Conservation (phyloP, 2,329 filamentous ascomycete species). For the Trichoderma atrobrunneum region DNA sequence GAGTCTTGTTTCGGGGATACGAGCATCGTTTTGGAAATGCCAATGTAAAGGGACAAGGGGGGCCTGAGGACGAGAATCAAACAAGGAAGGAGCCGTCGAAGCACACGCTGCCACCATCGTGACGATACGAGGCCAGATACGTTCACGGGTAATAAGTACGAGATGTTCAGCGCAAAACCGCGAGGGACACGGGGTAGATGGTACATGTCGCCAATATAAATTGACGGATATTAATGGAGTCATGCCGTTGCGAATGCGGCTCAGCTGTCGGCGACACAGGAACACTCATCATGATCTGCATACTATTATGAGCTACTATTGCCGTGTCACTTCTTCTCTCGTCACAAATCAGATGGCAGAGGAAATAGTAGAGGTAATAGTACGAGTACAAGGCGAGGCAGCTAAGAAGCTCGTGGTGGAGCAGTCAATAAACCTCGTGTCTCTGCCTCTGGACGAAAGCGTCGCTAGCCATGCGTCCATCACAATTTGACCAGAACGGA, state of each 20-base stretch:
- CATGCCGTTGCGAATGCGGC: neutral
- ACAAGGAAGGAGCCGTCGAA: constrained; percentile 13
- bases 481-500: neutral
- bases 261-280: neutral
- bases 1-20: neutral
- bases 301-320: neutral
- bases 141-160: neutral
- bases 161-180: neutral
- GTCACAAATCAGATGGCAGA: neutral
- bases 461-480: neutral
- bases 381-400: neutral
- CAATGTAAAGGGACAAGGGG: neutral
- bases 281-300: neutral
- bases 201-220: neutral
- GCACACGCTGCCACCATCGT: neutral
- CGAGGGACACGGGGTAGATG: neutral
- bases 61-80: neutral
- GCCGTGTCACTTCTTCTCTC: neutral
- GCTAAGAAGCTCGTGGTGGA: neutral
- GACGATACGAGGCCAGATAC: neutral
- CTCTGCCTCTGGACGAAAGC: neutral
- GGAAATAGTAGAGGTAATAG: neutral
- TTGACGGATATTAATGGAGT: neutral
- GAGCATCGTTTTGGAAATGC: neutral
- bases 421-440: neutral